phyloP scores from a whole-genome alignment of 306 rosid genomes.

The Cucurbita moschata region DNA sequence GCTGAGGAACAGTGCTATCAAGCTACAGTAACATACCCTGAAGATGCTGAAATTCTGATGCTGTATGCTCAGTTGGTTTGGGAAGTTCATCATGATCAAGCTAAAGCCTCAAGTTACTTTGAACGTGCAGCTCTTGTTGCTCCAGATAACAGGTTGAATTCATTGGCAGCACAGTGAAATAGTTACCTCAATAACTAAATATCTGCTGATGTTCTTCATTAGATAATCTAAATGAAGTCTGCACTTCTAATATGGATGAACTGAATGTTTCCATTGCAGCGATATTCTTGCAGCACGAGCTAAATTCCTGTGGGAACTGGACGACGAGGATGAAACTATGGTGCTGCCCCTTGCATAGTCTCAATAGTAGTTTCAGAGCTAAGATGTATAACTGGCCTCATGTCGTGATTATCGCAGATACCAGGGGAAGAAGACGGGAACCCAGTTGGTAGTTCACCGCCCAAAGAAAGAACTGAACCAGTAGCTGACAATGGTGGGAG shows the following conservation, averaged over 20 bases:
- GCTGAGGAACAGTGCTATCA: slow-evolving; percentile 69
- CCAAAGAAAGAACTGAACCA: slow-evolving; percentile 2
- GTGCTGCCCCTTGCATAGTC: slow-evolving; percentile 14
- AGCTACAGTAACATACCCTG: slow-evolving; percentile 51
- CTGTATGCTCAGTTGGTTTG: slow-evolving; percentile 62
- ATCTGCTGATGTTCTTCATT: not conserved
- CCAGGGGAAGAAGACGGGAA: slow-evolving; percentile 12
- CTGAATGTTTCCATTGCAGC: slow-evolving; percentile 26
- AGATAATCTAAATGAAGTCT: not conserved
- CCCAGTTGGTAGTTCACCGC: not conserved
- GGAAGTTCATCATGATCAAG: slow-evolving; percentile 60
- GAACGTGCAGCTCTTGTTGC: slow-evolving; percentile 51
- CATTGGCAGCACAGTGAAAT: not conserved
- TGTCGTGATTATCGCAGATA: slow-evolving; percentile 23
- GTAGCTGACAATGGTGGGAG: slow-evolving; percentile 10
- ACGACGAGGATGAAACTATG: slow-evolving; percentile 23
- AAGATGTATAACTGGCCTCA: slow-evolving; percentile 10
- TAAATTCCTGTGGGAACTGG: slow-evolving; percentile 73
- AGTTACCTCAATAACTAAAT: not conserved
- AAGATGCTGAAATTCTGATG: slow-evolving; percentile 46
- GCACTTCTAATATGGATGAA: not conserved
- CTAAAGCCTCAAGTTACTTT: slow-evolving; percentile 46
- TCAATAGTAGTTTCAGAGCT: not conserved
- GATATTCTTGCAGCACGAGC: slow-evolving; percentile 67
- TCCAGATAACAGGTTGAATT: slow-evolving; percentile 50